Conservation (phyloP, 805 yeast species). For the Yamadazyma olivae region DNA sequence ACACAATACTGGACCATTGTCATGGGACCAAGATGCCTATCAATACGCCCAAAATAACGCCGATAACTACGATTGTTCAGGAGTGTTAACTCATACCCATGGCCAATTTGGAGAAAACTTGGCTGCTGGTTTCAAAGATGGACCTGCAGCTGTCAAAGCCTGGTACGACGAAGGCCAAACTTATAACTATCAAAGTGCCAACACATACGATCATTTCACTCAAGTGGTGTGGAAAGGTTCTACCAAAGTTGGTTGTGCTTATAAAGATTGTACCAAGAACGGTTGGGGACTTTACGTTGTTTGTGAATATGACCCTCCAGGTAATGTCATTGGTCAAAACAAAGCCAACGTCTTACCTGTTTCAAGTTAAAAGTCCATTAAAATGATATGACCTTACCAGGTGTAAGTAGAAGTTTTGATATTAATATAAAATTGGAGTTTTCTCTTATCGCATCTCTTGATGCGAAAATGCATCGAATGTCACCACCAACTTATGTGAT, state of each 20-base stretch:
- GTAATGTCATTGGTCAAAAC: slow-evolving; percentile 56
- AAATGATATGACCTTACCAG: too few relatives aligned
- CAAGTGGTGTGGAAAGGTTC: slow-evolving; percentile 73
- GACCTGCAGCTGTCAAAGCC: slow-evolving; percentile 32
- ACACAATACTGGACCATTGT: slow-evolving; percentile 50
- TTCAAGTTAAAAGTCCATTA: too few relatives aligned
- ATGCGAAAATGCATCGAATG: slow-evolving; percentile 1
- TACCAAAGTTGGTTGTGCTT: slow-evolving; percentile 70
- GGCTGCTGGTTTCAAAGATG: slow-evolving; percentile 33
- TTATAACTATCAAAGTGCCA: slow-evolving; percentile 29
- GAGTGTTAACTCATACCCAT: slow-evolving; percentile 35
- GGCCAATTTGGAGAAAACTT: slow-evolving; percentile 41
- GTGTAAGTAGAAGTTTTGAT: too few relatives aligned
- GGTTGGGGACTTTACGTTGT: slow-evolving; percentile 57
- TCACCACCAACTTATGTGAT: slow-evolving; percentile 1
- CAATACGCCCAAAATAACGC: slow-evolving; percentile 51
- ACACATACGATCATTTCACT: slow-evolving; percentile 62
- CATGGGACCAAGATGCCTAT: slow-evolving; percentile 57
- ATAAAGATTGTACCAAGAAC: slow-evolving; percentile 48
- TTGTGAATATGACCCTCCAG: slow-evolving; percentile 76
- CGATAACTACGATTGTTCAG: slow-evolving; percentile 46
- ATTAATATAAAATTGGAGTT: too few relatives aligned
- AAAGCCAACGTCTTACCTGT: slow-evolving; percentile 18
- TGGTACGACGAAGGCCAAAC: slow-evolving; percentile 39
- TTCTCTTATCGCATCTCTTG: too few relatives aligned